Evolutionary conservation across 441 rosid species (phyloP).

Genomic region (Codiaeum variegatum): DNA sequence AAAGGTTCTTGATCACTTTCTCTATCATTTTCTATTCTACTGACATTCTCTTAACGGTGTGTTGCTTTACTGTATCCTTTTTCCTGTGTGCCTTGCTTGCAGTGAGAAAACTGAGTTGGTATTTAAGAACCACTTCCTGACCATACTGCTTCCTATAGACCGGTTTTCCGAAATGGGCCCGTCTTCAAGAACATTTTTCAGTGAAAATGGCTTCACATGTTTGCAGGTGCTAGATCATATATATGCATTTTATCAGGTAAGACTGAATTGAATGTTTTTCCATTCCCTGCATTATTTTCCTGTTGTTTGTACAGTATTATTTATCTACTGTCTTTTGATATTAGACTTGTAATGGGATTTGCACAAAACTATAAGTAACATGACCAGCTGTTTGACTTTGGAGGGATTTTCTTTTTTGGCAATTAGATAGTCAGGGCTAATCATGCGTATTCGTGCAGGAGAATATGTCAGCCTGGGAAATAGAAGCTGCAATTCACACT

Average conservation of each 20-base stretch:
- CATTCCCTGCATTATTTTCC: neutral
- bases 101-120: slow-evolving; percentile 78
- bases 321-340: neutral
- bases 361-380: neutral
- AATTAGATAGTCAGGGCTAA: neutral
- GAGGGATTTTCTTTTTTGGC: neutral
- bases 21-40: neutral
- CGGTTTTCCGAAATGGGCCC: slow-evolving; percentile 95
- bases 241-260: slow-evolving; percentile 87
- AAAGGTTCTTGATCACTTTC: slow-evolving; percentile 49
- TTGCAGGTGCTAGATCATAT: slow-evolving; percentile 65
- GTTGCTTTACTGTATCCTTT: slow-evolving; percentile 15
- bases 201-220: slow-evolving; percentile 73
- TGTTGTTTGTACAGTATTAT: neutral
- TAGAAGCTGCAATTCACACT: slow-evolving; percentile 77
- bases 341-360: neutral
- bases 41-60: neutral
- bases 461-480: slow-evolving; percentile 59
- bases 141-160: slow-evolving; percentile 74
- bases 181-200: slow-evolving; percentile 86
- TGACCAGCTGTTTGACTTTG: neutral
- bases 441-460: slow-evolving; percentile 41
- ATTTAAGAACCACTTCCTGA: slow-evolving; percentile 71
- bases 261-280: slow-evolving; percentile 4
- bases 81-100: slow-evolving; percentile 38